Evolutionary conservation across 371 early-diverging fungal genomes (phyloP).

Genomic region (Apophysomyces trapeziformis): DNA sequence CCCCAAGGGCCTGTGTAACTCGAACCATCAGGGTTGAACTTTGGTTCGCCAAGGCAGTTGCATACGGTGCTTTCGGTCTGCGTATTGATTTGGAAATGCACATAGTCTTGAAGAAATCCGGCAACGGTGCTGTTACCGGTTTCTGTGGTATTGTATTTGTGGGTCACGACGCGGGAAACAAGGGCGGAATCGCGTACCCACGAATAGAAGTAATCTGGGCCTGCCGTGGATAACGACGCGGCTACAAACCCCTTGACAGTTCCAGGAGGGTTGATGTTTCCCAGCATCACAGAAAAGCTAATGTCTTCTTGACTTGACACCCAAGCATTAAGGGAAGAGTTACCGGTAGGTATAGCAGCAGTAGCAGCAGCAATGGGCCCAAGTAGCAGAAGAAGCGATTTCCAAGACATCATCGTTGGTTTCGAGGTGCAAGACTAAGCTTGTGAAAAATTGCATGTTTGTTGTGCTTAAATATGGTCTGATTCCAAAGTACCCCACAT

Average conservation of each 20-base stretch:
- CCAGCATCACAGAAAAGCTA: slow-evolving; percentile 28
- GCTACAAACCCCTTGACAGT: slow-evolving; percentile 40
- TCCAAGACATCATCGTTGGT: background rate
- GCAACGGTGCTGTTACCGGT: slow-evolving; percentile 17
- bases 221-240: slow-evolving; percentile 38
- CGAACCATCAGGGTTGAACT: slow-evolving; percentile 69
- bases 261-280: slow-evolving; percentile 44
- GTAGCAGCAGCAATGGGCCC: background rate
- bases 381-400: background rate
- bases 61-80: slow-evolving; percentile 32
- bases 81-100: slow-evolving; percentile 36
- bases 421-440: background rate
- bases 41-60: slow-evolving; percentile 76
- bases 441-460: background rate
- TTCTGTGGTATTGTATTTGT: slow-evolving; percentile 22
- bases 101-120: slow-evolving; percentile 39
- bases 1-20: slow-evolving; percentile 66
- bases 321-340: slow-evolving; percentile 32
- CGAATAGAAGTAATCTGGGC: slow-evolving; percentile 79
- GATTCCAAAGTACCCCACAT: background rate
- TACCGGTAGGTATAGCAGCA: slow-evolving; percentile 24
- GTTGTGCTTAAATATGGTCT: background rate
- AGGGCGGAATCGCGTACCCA: slow-evolving; percentile 82
- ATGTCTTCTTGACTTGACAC: slow-evolving; percentile 24
- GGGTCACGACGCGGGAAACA: slow-evolving; percentile 51